Percentiles rank a stretch among this genome's conserved stretches.
Conservation (phyloP, 352 stramenopile species). For the Blastocystis hominis region DNA sequence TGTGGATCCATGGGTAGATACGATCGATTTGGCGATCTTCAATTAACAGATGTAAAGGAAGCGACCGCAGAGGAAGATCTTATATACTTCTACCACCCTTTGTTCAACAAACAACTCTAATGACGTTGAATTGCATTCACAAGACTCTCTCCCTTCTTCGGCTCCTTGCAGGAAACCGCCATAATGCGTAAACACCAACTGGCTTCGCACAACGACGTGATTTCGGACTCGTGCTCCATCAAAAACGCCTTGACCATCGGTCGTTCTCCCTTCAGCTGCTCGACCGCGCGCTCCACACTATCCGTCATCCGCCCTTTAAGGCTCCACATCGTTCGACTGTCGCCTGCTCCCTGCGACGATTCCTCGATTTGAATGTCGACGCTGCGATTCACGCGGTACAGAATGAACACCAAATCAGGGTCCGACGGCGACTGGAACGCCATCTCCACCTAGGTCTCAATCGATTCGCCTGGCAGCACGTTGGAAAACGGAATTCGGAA, state of each 20-base stretch:
- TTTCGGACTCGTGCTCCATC: neutral
- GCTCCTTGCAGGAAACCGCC: neutral
- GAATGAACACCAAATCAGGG: neutral
- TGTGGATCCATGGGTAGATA: neutral
- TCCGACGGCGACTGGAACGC: neutral
- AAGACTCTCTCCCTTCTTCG: neutral
- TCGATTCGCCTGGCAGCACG: neutral
- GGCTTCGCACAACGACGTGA: neutral
- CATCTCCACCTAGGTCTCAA: neutral
- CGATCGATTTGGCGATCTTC: neutral
- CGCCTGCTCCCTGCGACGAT: neutral
- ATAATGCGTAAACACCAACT: conserved; percentile 23
- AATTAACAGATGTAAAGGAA: neutral
- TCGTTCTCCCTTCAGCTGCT: neutral
- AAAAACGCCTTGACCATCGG: neutral
- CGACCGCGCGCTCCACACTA: neutral
- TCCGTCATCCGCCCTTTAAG: neutral
- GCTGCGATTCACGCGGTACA: conserved; percentile 43
- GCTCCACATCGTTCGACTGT: neutral
- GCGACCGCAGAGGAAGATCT: neutral
- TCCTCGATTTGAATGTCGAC: neutral
- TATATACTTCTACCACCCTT: neutral
- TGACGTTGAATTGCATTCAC: neutral
- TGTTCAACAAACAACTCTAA: neutral
- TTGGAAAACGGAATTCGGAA: conserved; percentile 41